These are phyloP conservation scores for Salvia sclarea DNA, from an alignment of 305 asterid genomes.

Conservation along the genomic window DNA sequence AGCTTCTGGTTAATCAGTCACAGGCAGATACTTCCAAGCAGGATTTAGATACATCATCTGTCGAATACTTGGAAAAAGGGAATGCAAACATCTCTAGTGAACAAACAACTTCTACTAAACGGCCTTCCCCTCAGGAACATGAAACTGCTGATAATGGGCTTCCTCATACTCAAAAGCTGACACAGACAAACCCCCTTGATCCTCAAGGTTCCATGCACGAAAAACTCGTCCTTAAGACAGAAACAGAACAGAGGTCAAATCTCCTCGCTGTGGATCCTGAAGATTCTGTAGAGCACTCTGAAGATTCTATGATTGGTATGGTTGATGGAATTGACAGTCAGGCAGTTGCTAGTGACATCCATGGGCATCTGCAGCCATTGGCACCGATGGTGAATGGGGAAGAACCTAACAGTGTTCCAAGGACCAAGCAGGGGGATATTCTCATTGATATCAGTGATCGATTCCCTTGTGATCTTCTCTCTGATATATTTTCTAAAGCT, in stretches of 20 bases:
- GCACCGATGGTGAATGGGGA: constrained; percentile 37
- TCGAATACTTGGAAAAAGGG: constrained; percentile 42
- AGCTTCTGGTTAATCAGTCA: constrained; percentile 53
- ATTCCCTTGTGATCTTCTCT: constrained; percentile 70
- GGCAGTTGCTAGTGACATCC: constrained; percentile 37
- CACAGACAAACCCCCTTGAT: constrained; percentile 22
- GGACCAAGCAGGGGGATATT: constrained; percentile 63
- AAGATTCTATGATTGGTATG: constrained; percentile 37
- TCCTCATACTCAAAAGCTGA: constrained; percentile 34
- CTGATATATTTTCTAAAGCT: constrained; percentile 75
- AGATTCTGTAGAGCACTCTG: constrained; percentile 38
- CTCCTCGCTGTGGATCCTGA: constrained; percentile 32
- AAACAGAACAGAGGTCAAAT: constrained; percentile 39
- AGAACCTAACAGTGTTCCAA: constrained; percentile 41
- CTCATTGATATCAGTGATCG: constrained; percentile 78
- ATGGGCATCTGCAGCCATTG: constrained; percentile 42
- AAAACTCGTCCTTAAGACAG: constrained; percentile 39
- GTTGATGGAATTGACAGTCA: constrained; percentile 40
- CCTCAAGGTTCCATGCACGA: constrained; percentile 37
- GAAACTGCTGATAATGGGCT: constrained; percentile 40
- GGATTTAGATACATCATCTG: constrained; percentile 43
- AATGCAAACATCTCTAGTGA: constrained; percentile 32
- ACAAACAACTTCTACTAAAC: constrained; percentile 36
- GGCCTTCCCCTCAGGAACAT: constrained; percentile 30
- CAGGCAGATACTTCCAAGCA: constrained; percentile 40